Evolutionary conservation across 2,329 filamentous ascomycete species (phyloP).

Genomic region (Ceratocystis alfenasii): DNA sequence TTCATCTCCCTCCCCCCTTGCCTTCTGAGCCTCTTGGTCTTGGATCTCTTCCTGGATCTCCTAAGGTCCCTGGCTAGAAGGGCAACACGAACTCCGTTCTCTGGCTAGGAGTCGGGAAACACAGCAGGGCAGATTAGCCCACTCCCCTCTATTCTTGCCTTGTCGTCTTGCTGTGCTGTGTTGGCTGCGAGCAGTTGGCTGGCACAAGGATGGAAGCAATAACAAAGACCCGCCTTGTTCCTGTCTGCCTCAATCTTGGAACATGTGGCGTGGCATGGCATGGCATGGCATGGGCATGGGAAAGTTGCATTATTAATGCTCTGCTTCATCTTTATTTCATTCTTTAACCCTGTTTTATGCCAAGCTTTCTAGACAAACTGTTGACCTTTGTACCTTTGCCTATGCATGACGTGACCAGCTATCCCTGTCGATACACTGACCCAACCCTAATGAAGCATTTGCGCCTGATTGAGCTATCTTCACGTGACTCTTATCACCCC

Average conservation of each 20-base stretch:
- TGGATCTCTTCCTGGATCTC: not conserved
- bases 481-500: slow-evolving; percentile 22
- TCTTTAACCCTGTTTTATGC: too few relatives aligned
- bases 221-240: not conserved
- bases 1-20: not conserved
- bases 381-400: not conserved
- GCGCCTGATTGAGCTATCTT: not conserved
- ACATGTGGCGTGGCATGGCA: too few relatives aligned
- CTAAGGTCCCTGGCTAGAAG: not conserved
- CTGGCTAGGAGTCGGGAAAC: not conserved
- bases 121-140: not conserved
- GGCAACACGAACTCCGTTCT: not conserved
- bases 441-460: not conserved
- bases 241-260: too few relatives aligned
- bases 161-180: not conserved
- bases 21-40: not conserved
- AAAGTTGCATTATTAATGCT: slow-evolving; percentile 1
- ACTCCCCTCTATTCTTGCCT: not conserved
- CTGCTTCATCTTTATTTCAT: not conserved
- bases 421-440: not conserved
- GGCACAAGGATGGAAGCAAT: not conserved
- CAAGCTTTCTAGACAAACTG: too few relatives aligned
- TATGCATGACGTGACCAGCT: not conserved
- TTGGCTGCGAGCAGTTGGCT: not conserved
- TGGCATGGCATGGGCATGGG: not conserved